phyloP scores from a whole-genome alignment of 2,329 filamentous ascomycete species.

The Pestalotiopsis sp. region DNA sequence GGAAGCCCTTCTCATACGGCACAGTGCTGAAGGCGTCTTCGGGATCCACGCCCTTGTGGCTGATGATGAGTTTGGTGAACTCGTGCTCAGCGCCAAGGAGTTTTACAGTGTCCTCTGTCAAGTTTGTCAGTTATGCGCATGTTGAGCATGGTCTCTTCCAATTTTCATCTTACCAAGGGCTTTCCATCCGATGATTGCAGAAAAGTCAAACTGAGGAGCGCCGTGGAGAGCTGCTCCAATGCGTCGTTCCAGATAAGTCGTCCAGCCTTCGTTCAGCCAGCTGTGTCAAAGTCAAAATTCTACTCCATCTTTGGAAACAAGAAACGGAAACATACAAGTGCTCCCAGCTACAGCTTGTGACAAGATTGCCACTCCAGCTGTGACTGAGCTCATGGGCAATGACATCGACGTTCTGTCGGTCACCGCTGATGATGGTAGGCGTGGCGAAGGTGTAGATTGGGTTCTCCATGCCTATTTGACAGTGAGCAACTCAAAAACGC shows the following conservation, averaged over 20 bases:
- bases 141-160: neutral
- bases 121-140: neutral
- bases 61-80: slow-evolving; percentile 88
- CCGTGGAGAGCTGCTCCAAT: slow-evolving; percentile 79
- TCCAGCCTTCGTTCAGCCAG: slow-evolving; percentile 84
- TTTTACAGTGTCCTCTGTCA: slow-evolving; percentile 72
- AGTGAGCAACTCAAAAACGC: neutral
- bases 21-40: slow-evolving; percentile 94
- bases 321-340: slow-evolving; percentile 61
- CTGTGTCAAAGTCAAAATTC: slow-evolving; percentile 35
- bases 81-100: slow-evolving; percentile 82
- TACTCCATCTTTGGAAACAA: neutral
- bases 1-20: slow-evolving; percentile 96
- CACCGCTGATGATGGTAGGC: slow-evolving; percentile 89
- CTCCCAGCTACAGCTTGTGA: slow-evolving; percentile 79
- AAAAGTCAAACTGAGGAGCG: slow-evolving; percentile 87
- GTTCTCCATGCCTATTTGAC: slow-evolving; percentile 74
- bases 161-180: slow-evolving; percentile 58
- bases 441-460: slow-evolving; percentile 95
- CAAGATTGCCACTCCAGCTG: slow-evolving; percentile 88
- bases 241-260: slow-evolving; percentile 88
- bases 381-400: slow-evolving; percentile 76
- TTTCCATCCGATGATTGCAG: slow-evolving; percentile 95
- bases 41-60: slow-evolving; percentile 87
- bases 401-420: slow-evolving; percentile 90